These are phyloP conservation scores for Lactarius pseudohatsudake DNA, from an alignment of 768 basidiomycete species.

Conservation along the genomic window DNA sequence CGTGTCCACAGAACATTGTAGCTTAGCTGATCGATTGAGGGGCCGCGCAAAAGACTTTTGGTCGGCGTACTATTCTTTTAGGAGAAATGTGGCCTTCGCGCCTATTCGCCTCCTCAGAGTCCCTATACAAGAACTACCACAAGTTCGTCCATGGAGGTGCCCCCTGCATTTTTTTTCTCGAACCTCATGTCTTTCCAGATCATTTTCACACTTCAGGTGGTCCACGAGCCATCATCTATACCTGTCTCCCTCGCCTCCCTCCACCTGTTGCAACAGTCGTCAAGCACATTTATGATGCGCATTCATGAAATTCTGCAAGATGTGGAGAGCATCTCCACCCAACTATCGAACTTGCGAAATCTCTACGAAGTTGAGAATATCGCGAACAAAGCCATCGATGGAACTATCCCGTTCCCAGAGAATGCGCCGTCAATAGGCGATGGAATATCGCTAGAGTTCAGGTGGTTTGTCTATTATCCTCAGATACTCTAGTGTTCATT, in stretches of 20 bases:
- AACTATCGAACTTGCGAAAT: conserved; percentile 52
- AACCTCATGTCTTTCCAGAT: conserved; percentile 15
- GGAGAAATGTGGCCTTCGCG: not conserved
- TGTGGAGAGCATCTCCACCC: conserved; percentile 54
- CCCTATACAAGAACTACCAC: conserved; percentile 24
- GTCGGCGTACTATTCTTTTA: not conserved
- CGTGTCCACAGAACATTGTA: conserved; percentile 17
- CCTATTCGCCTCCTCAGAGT: conserved; percentile 7
- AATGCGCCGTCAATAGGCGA: conserved; percentile 20
- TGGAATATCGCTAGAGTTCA: conserved; percentile 59
- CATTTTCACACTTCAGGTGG: conserved; percentile 29
- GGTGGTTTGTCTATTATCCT: conserved; percentile 37
- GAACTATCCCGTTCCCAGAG: conserved; percentile 41
- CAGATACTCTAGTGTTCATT: conserved; percentile 31
- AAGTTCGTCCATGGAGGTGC: conserved; percentile 8
- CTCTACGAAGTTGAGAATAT: conserved; percentile 65
- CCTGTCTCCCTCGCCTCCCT: conserved; percentile 34
- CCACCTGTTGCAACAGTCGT: conserved; percentile 55
- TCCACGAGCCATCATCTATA: conserved; percentile 28
- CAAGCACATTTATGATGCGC: conserved; percentile 47
- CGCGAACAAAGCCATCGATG: conserved; percentile 59
- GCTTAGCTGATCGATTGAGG: conserved; percentile 21
- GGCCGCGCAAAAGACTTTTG: conserved; percentile 22
- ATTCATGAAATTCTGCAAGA: conserved; percentile 54
- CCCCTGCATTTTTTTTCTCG: not conserved